Conservation (phyloP, 2,329 filamentous ascomycete genomes). For the Calonectria hawksworthii region DNA sequence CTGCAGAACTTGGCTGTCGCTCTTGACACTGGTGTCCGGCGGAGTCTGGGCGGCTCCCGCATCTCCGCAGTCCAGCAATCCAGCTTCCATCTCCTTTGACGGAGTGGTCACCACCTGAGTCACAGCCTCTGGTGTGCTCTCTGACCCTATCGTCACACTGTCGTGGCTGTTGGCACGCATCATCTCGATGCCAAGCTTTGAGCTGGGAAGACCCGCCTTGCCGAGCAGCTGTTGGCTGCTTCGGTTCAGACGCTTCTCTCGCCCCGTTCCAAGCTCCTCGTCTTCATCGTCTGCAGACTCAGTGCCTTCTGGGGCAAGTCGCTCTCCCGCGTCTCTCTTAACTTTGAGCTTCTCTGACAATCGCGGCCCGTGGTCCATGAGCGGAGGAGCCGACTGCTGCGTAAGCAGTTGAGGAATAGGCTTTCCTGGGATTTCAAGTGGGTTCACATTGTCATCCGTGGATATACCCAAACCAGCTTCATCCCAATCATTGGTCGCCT, state of each 20-base stretch:
- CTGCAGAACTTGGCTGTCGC: conserved; percentile 21
- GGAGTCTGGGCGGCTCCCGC: conserved; percentile 40
- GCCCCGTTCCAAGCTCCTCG: conserved; percentile 79
- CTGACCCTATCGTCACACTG: conserved; percentile 72
- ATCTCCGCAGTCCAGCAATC: conserved; percentile 42
- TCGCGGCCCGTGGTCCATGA: conserved; percentile 69
- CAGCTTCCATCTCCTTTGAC: conserved; percentile 56
- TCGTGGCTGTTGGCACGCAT: conserved; percentile 97
- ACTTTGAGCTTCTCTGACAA: conserved; percentile 81
- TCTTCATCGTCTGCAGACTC: conserved; percentile 97
- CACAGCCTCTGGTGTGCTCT: conserved; percentile 65
- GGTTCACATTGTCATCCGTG: conserved; percentile 67
- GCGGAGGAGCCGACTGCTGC: conserved; percentile 75
- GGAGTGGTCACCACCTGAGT: conserved; percentile 66
- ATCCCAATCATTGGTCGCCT: conserved; percentile 83
- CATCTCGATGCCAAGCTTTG: conserved; percentile 96
- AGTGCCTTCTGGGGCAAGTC: conserved; percentile 77
- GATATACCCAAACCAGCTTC: conserved; percentile 84
- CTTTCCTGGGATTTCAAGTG: conserved; percentile 53
- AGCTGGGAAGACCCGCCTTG: conserved; percentile 77
- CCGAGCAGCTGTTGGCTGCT: conserved; percentile 53
- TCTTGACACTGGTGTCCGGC: conserved; percentile 37
- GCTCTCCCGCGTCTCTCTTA: conserved; percentile 83
- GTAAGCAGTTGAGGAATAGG: conserved; percentile 68
- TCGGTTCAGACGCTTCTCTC: conserved; percentile 63